A percentile compares a stretch with the other conserved stretches of the same genome.
phyloP scores from a whole-genome alignment of 2,329 filamentous ascomycete species.

The Diaporthe australafricana region DNA sequence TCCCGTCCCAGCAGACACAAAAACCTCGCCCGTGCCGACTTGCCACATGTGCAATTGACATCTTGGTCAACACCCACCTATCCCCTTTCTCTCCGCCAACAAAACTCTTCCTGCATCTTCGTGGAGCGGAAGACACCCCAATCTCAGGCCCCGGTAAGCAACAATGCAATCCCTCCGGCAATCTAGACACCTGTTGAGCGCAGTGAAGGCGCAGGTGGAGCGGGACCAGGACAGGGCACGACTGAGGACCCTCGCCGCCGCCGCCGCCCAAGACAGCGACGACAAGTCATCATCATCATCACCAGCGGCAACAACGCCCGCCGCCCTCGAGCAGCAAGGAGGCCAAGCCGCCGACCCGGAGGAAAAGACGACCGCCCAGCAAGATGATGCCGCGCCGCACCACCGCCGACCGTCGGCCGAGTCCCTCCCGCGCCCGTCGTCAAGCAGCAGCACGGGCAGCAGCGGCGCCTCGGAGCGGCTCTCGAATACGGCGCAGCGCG shows the following conservation, averaged over 20 bases:
- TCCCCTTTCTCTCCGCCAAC: not conserved
- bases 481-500: constrained; percentile 27
- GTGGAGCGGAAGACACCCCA: not conserved
- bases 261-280: constrained; percentile 20
- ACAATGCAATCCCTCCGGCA: constrained; percentile 43
- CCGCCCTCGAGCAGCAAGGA: not conserved
- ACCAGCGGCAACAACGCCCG: not conserved
- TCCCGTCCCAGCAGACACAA: not conserved
- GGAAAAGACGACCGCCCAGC: constrained; percentile 5
- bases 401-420: constrained; percentile 11
- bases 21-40: not conserved
- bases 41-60: not conserved
- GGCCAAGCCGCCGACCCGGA: constrained; percentile 19
- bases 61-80: not conserved
- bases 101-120: not conserved
- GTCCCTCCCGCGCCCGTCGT: not conserved
- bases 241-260: constrained; percentile 33
- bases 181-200: constrained; percentile 38
- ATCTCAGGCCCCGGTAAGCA: not conserved
- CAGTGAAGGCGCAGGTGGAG: constrained; percentile 41
- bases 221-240: constrained; percentile 40
- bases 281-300: not conserved
- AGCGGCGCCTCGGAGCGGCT: not conserved
- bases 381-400: not conserved
- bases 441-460: not conserved